Percentiles rank a stretch among this genome's conserved stretches.
Conservation (phyloP, 192 early-diverging fungal genomes). For the Blastocladiella britannica region DNA sequence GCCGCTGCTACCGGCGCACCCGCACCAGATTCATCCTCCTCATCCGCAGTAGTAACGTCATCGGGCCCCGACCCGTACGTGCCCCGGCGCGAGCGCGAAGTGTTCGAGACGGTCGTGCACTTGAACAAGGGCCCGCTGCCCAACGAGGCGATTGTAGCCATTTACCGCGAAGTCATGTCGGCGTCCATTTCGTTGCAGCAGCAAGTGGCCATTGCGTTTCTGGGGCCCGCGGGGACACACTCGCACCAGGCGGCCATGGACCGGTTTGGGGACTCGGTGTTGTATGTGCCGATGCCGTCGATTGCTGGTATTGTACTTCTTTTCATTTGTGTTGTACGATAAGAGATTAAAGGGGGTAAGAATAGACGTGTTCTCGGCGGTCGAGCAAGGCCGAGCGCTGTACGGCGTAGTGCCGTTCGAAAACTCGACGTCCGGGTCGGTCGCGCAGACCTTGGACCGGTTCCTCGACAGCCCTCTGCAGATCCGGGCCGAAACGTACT, state of each 20-base stretch:
- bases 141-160: slow-evolving; percentile 39
- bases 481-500: slow-evolving; percentile 60
- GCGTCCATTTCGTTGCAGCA: slow-evolving; percentile 66
- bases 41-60: too few species aligned
- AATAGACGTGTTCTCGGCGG: slow-evolving; percentile 65
- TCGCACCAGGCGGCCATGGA: slow-evolving; percentile 67
- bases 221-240: slow-evolving; percentile 78
- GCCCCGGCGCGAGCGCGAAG: slow-evolving; percentile 51
- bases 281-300: slow-evolving; percentile 38
- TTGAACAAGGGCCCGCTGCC: slow-evolving; percentile 63
- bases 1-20: not conserved
- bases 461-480: slow-evolving; percentile 42
- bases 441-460: slow-evolving; percentile 61
- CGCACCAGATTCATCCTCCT: too few species aligned
- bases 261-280: slow-evolving; percentile 59
- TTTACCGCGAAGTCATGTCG: slow-evolving; percentile 71
- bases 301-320: slow-evolving; percentile 25
- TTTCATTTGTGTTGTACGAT: slow-evolving; percentile 6
- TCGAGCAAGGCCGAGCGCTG: slow-evolving; percentile 47
- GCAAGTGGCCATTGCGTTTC: slow-evolving; percentile 60
- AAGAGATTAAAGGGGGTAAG: slow-evolving; percentile 10
- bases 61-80: slow-evolving; percentile 43
- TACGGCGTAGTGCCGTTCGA: slow-evolving; percentile 90
- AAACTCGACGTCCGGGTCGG: slow-evolving; percentile 76
- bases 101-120: slow-evolving; percentile 47